These are phyloP conservation scores for Colletotrichum sp. DNA, from an alignment of 2,329 filamentous ascomycete genomes.

Conservation along the genomic window DNA sequence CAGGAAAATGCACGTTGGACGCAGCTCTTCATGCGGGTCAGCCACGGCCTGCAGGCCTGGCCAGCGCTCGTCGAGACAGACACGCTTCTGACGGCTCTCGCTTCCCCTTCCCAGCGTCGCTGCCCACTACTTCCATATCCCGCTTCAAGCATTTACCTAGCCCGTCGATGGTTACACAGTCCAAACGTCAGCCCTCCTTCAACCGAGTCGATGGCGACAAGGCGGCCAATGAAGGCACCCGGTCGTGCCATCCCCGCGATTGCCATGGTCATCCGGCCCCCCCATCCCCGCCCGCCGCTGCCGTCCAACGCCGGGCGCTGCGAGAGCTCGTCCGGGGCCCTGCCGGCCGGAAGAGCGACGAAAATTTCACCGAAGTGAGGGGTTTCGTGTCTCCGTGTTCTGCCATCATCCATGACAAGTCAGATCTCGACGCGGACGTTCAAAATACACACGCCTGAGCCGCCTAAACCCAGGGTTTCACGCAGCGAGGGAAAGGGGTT, in stretches of 20 bases:
- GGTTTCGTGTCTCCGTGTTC: neutral
- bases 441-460: neutral
- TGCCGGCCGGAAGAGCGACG: neutral
- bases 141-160: neutral
- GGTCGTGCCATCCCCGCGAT: neutral
- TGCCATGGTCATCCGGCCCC: neutral
- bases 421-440: neutral
- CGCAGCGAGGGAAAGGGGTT: neutral
- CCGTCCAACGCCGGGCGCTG: neutral
- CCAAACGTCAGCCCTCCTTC: neutral
- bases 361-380: neutral
- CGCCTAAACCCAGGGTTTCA: neutral
- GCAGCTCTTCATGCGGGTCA: slow-evolving; percentile 9
- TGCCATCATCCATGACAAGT: neutral
- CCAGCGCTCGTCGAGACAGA: neutral
- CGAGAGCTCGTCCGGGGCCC: neutral
- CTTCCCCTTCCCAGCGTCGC: neutral
- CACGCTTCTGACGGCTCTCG: neutral
- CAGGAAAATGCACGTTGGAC: slow-evolving; percentile 2
- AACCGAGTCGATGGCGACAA: neutral
- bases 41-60: neutral
- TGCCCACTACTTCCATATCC: neutral
- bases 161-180: neutral
- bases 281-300: neutral
- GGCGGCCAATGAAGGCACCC: neutral